Evolutionary conservation across 2,329 filamentous ascomycete species (phyloP), one percentile per base, ranked within the genome.

Genomic region (Clarireedia homoeocarpa): DNA sequence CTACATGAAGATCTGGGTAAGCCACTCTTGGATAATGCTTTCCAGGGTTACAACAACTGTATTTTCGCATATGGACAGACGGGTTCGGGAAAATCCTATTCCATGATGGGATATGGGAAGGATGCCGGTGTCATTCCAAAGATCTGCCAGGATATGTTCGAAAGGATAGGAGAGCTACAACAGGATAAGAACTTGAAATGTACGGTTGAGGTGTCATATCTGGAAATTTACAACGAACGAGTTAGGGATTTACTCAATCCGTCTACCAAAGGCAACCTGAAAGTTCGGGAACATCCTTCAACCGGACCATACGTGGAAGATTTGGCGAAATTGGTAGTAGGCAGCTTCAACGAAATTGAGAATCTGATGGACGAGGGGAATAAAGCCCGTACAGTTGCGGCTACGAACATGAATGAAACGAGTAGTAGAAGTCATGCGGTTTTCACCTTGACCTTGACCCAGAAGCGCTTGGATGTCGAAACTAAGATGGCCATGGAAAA

Each of bases 331-430:
- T 75, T 99, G 58, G 89, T 94, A 1, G 94, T 99, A 42, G 84
- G 90, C 64, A 92, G 90, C 58, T 97, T 99, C 70, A 80, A 86
- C 54, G 95, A 99, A 70, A 97, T 99, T 63, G 94, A 99, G 68
- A 86, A 96, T 69, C 75, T 99, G 66, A 99, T 99, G 94, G 94
- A 99, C 69, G 92, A 97, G 73, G 94, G 94, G 67, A 99, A 99
- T 77, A 99, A 99, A 74, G 94, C 94, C 36, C 82, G 94, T 77
- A 99, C 94, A 0, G 94, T 99, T 40, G 94, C 94, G 3, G 94
- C 94, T 6, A 99, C 94, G 40, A 99, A 97, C 80, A 99, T 99
- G 94, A 99, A 99, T 77, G 94, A 97, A 73, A 99, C 95, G 0
- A 96, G 91, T 58, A 96, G 91, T 81, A 86, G 94, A 77, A 97